Conservation (phyloP, 768 basidiomycete genomes). For the Naganishia kalamii region DNA sequence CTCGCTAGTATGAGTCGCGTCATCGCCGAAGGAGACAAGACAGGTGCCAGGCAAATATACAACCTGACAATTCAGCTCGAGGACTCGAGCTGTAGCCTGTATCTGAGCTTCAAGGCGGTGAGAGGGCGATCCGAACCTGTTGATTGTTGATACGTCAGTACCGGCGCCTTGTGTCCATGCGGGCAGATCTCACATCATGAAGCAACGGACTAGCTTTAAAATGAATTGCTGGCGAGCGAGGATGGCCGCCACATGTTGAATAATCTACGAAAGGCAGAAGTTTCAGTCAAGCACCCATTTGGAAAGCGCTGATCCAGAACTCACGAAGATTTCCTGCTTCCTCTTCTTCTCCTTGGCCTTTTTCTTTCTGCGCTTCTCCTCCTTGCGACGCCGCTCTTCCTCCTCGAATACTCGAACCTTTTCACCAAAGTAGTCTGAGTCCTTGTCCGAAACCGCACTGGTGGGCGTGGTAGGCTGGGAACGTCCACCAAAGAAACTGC, state of each 20-base stretch:
- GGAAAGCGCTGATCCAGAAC: slow-evolving; percentile 31
- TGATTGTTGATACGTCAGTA: background rate
- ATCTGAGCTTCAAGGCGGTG: slow-evolving; percentile 92
- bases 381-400: slow-evolving; percentile 42
- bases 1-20: slow-evolving; percentile 68
- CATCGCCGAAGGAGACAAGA: slow-evolving; percentile 76
- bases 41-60: slow-evolving; percentile 64
- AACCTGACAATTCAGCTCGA: slow-evolving; percentile 86
- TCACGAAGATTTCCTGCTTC: slow-evolving; percentile 70
- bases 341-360: slow-evolving; percentile 55
- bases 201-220: slow-evolving; percentile 71
- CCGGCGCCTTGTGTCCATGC: background rate
- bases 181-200: slow-evolving; percentile 58
- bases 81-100: slow-evolving; percentile 74
- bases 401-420: slow-evolving; percentile 31
- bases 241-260: slow-evolving; percentile 74
- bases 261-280: slow-evolving; percentile 54
- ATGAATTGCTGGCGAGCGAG: slow-evolving; percentile 77
- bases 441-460: slow-evolving; percentile 34
- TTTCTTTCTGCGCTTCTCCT: slow-evolving; percentile 50
- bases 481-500: slow-evolving; percentile 43
- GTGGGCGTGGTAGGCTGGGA: slow-evolving; percentile 35
- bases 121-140: slow-evolving; percentile 73
- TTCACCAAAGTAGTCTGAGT: slow-evolving; percentile 38
- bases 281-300: too few relatives aligned